Conservation (phyloP, 2,329 filamentous ascomycete species). For the Tolypocladium sp. region DNA sequence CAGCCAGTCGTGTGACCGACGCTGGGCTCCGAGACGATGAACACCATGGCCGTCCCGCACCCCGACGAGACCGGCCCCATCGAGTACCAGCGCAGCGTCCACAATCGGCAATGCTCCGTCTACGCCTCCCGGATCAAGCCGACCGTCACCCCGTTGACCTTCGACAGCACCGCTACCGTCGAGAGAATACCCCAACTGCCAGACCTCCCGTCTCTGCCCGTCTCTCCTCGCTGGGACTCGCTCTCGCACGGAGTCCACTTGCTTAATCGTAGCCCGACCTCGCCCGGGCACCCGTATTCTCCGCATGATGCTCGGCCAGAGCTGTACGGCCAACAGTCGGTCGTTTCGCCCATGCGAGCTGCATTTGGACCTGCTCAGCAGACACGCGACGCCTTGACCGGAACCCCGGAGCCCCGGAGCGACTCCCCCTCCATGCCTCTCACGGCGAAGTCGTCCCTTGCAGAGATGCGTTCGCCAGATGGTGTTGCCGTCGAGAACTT, state of each 20-base stretch:
- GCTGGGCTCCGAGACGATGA: constrained; percentile 12
- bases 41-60: constrained; percentile 10
- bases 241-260: constrained; percentile 18
- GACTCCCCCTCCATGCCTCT: constrained; percentile 19
- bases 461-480: constrained; percentile 25
- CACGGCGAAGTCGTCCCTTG: constrained; percentile 20
- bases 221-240: constrained; percentile 37
- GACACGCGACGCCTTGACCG: constrained; percentile 2
- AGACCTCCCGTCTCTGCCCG: constrained; percentile 23
- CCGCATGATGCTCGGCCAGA: constrained; percentile 1
- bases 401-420: constrained; percentile 13
- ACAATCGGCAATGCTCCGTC: constrained; percentile 11
- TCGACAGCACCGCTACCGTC: neutral
- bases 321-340: neutral
- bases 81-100: constrained; percentile 5
- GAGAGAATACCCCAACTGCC: constrained; percentile 8
- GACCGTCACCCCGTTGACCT: constrained; percentile 5
- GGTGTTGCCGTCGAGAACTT: constrained; percentile 43
- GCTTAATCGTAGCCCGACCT: constrained; percentile 6
- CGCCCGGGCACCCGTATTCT: neutral
- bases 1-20: constrained; percentile 3
- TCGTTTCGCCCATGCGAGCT: neutral
- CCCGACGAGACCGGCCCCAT: constrained; percentile 5
- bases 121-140: constrained; percentile 13
- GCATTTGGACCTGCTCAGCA: neutral